A percentile compares a stretch with the other conserved stretches of the same genome.
phyloP scores from a whole-genome alignment of 2,329 filamentous ascomycete species.

The Chrysoporthe deuterocubensis region DNA sequence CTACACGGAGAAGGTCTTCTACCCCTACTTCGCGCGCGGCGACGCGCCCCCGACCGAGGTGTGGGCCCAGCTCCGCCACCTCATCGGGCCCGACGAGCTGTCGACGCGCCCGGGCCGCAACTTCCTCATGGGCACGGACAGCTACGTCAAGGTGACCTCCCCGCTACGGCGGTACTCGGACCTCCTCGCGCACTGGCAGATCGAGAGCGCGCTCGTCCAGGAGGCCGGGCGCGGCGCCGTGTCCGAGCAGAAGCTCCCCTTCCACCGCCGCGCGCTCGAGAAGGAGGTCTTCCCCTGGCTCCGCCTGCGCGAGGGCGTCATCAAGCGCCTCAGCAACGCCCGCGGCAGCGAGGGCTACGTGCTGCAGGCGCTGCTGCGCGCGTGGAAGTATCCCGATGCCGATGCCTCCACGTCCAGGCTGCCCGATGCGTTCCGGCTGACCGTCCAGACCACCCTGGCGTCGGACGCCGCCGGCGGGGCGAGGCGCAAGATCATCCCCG shows the following conservation, averaged over 20 bases:
- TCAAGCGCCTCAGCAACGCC: slow-evolving; percentile 47
- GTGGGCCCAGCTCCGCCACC: slow-evolving; percentile 38
- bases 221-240: slow-evolving; percentile 42
- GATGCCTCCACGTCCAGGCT: slow-evolving; percentile 35
- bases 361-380: slow-evolving; percentile 62
- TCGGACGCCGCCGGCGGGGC: slow-evolving; percentile 39
- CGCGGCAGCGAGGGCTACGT: slow-evolving; percentile 56
- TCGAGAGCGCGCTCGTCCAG: slow-evolving; percentile 59
- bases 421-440: slow-evolving; percentile 54
- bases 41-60: slow-evolving; percentile 38
- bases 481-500: slow-evolving; percentile 22
- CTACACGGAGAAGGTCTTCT: slow-evolving; percentile 44
- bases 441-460: slow-evolving; percentile 44
- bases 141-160: slow-evolving; percentile 67
- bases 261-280: slow-evolving; percentile 46
- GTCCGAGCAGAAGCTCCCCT: slow-evolving; percentile 47
- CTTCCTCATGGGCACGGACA: slow-evolving; percentile 60
- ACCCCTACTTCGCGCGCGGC: slow-evolving; percentile 44
- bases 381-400: slow-evolving; percentile 54
- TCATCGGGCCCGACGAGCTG: slow-evolving; percentile 56
- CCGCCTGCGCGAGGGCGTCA: slow-evolving; percentile 57
- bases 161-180: slow-evolving; percentile 69
- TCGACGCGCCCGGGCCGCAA: slow-evolving; percentile 58
- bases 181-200: slow-evolving; percentile 68
- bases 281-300: slow-evolving; percentile 53